phyloP scores from a whole-genome alignment of 805 yeast species.

The Lipomyces yamadae region DNA sequence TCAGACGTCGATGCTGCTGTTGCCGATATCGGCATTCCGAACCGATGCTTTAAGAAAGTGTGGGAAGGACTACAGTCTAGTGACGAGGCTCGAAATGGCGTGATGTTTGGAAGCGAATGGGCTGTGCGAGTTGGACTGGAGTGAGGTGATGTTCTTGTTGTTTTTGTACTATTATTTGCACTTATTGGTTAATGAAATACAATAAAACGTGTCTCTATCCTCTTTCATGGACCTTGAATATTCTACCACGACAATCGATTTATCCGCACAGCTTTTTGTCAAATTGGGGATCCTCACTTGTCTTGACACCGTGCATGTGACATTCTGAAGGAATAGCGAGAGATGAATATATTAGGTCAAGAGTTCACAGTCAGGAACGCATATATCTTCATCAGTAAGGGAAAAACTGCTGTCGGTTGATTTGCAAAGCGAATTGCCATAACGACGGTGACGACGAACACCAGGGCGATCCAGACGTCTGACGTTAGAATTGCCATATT shows the following conservation, averaged over 20 bases:
- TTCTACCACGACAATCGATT: background rate
- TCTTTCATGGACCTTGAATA: background rate
- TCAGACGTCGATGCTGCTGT: conserved; percentile 26
- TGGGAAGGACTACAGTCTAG: conserved; percentile 16
- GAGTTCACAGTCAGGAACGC: background rate
- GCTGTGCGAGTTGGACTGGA: conserved; percentile 21
- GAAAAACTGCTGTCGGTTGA: background rate
- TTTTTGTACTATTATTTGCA: background rate
- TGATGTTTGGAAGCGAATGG: conserved; percentile 39
- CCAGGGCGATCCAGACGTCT: background rate
- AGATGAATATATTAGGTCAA: background rate
- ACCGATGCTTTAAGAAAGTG: conserved; percentile 29
- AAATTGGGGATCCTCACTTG: no score
- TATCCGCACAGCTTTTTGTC: background rate
- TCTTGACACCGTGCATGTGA: background rate
- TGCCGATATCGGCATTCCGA: conserved; percentile 39
- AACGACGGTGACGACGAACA: background rate
- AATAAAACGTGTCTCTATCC: no score
- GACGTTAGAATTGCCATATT: conserved; percentile 2
- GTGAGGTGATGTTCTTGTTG: conserved; percentile 1
- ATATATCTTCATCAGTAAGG: background rate
- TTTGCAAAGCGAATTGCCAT: background rate
- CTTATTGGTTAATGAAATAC: background rate
- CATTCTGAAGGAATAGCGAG: background rate
- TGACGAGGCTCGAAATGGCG: conserved; percentile 27